Conservation (phyloP, 2,329 filamentous ascomycete genomes). For the Cytospora chrysosperma region DNA sequence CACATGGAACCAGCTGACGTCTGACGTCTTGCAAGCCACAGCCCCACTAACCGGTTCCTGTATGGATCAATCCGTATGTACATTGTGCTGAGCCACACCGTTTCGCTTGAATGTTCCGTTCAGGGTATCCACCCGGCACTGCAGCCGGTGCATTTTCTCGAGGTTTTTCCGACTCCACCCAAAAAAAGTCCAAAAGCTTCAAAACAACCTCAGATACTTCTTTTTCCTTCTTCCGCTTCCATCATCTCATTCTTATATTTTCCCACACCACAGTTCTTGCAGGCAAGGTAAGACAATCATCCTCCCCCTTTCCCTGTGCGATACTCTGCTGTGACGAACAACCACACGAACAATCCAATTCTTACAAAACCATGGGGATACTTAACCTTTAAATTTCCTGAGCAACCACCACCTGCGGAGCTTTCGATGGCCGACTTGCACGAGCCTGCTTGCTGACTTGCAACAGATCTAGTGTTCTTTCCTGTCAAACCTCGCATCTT, state of each 20-base stretch:
- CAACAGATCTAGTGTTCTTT: constrained; percentile 14
- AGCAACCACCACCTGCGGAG: constrained; percentile 39
- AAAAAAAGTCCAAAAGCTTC: constrained; percentile 15
- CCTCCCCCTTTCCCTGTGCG: constrained; percentile 4
- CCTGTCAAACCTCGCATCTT: constrained; percentile 1
- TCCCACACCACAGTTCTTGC: constrained; percentile 12
- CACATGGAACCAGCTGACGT: background rate
- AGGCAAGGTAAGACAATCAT: constrained; percentile 33
- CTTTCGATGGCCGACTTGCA: background rate
- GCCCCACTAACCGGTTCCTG: background rate
- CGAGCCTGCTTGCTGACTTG: constrained; percentile 9
- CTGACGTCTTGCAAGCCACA: background rate
- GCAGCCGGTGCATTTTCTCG: background rate
- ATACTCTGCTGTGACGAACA: constrained; percentile 44
- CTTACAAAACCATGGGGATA: constrained; percentile 59
- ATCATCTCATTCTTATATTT: background rate
- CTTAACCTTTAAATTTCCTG: constrained; percentile 55
- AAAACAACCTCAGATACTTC: background rate
- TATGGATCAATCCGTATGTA: too few species aligned
- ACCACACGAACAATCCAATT: constrained; percentile 61
- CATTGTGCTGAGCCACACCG: background rate
- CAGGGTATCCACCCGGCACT: background rate
- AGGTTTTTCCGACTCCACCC: constrained; percentile 22
- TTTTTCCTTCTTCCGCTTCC: constrained; percentile 1
- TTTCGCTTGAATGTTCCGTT: background rate